Conservation (phyloP, 345 rosid species). For the Cardamine chenopodiifolia region DNA sequence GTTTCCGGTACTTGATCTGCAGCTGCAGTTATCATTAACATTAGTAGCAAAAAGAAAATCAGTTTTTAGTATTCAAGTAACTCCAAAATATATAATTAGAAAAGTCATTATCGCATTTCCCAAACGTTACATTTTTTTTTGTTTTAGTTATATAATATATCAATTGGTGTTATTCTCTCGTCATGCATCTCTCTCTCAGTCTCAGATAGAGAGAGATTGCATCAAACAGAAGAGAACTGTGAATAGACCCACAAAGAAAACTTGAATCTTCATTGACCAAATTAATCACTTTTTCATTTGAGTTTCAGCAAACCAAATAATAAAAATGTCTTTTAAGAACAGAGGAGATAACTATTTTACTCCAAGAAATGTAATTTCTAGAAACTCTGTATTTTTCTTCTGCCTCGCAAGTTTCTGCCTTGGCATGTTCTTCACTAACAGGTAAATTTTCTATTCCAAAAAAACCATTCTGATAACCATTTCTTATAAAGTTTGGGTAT, state of each 20-base stretch:
- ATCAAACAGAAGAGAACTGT: slow-evolving; percentile 32
- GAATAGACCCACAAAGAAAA: slow-evolving; percentile 22
- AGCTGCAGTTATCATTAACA: slow-evolving; percentile 28
- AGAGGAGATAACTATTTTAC: slow-evolving; percentile 43
- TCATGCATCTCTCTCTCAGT: slow-evolving; percentile 20
- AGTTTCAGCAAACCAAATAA: slow-evolving; percentile 8
- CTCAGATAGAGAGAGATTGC: slow-evolving; percentile 4
- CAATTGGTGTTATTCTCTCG: slow-evolving; percentile 5
- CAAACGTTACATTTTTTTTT: slow-evolving; percentile 22
- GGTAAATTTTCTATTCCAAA: slow-evolving; percentile 45
- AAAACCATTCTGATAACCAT: background rate
- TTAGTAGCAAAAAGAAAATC: slow-evolving; percentile 18
- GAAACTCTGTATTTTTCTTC: slow-evolving; percentile 64
- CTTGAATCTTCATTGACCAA: slow-evolving; percentile 15
- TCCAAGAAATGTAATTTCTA: slow-evolving; percentile 51
- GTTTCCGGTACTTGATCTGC: slow-evolving; percentile 24
- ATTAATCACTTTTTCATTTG: background rate
- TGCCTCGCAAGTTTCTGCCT: slow-evolving; percentile 72
- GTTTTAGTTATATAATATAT: too few relatives aligned
- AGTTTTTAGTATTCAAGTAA: slow-evolving; percentile 12
- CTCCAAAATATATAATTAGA: slow-evolving; percentile 14
- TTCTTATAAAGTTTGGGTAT: background rate
- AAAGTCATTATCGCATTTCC: slow-evolving; percentile 21
- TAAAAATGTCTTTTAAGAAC: slow-evolving; percentile 62
- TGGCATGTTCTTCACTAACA: slow-evolving; percentile 82